A percentile compares a stretch with the other conserved stretches of the same genome.
Evolutionary conservation across 352 stramenopile genomes (phyloP).

Genomic region (Globisporangium nunn): DNA sequence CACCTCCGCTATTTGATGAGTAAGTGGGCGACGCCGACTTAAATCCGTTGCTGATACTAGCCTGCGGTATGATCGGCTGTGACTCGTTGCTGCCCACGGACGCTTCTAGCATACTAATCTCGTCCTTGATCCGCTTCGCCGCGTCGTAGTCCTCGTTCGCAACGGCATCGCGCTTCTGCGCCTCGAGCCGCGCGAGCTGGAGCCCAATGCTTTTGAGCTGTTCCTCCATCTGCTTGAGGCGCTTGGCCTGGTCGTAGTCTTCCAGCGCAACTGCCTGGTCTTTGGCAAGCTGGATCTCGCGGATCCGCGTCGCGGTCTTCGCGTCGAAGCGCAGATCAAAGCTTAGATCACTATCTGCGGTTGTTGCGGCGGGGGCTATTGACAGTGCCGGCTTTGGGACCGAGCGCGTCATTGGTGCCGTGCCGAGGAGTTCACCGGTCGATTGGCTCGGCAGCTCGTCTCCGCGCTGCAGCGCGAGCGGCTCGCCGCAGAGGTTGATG

Average conservation of each 20-base stretch:
- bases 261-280: conserved; percentile 80
- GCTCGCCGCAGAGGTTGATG: conserved; percentile 80
- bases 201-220: conserved; percentile 87
- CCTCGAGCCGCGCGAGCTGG: conserved; percentile 81
- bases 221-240: conserved; percentile 80
- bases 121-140: conserved; percentile 87
- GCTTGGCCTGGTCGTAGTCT: conserved; percentile 88
- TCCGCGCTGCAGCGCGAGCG: conserved; percentile 14
- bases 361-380: neutral
- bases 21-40: conserved; percentile 4
- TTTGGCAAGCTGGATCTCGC: conserved; percentile 85
- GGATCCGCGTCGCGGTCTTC: conserved; percentile 82
- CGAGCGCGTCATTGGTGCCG: conserved; percentile 10
- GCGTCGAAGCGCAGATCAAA: conserved; percentile 88
- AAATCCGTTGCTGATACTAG: neutral
- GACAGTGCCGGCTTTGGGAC: conserved; percentile 14
- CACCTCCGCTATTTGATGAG: neutral
- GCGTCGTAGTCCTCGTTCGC: conserved; percentile 90
- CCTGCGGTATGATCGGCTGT: conserved; percentile 37
- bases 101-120: conserved; percentile 68
- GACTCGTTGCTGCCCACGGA: conserved; percentile 53
- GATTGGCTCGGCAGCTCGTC: conserved; percentile 50
- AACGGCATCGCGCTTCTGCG: conserved; percentile 85
- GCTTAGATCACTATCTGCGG: conserved; percentile 37
- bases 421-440: conserved; percentile 23